Percentiles rank a stretch among this genome's conserved stretches.
These are phyloP conservation scores for Aureobasidium sp. DNA, from an alignment of 2,329 filamentous ascomycete species.

Conservation along the genomic window DNA sequence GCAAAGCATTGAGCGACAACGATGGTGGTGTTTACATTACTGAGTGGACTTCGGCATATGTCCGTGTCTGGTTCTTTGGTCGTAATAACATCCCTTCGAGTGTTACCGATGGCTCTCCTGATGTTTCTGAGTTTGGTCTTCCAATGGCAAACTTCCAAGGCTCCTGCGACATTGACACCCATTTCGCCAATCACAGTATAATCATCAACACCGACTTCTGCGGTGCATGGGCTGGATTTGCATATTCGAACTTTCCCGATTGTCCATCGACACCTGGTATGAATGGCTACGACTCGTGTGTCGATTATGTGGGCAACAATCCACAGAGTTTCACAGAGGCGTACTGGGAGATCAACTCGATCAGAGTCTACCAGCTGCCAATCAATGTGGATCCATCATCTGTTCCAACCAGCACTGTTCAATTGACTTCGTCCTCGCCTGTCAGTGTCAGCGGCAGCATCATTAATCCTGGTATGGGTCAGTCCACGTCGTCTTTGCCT, in stretches of 20 bases:
- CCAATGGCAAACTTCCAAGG: slow-evolving; percentile 55
- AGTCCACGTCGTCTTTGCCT: slow-evolving; percentile 17
- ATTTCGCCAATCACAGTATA: slow-evolving; percentile 31
- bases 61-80: slow-evolving; percentile 30
- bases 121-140: slow-evolving; percentile 53
- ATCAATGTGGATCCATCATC: slow-evolving; percentile 10
- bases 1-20: slow-evolving; percentile 22
- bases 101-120: slow-evolving; percentile 42
- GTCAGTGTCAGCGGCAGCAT: slow-evolving; percentile 15
- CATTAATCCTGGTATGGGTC: slow-evolving; percentile 21
- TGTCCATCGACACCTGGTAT: slow-evolving; percentile 22
- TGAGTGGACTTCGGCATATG: slow-evolving; percentile 27
- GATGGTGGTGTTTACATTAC: slow-evolving; percentile 28
- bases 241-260: slow-evolving; percentile 21
- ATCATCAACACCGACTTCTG: slow-evolving; percentile 35
- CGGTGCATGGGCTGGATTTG: slow-evolving; percentile 28
- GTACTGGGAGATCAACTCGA: slow-evolving; percentile 34
- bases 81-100: slow-evolving; percentile 25
- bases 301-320: slow-evolving; percentile 26
- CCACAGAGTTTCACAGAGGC: slow-evolving; percentile 25
- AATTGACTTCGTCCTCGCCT: slow-evolving; percentile 8
- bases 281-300: slow-evolving; percentile 22
- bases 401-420: not conserved
- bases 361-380: slow-evolving; percentile 32
- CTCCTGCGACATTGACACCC: slow-evolving; percentile 27